Conservation (phyloP, 768 basidiomycete species). For the Lentinula sp. region DNA sequence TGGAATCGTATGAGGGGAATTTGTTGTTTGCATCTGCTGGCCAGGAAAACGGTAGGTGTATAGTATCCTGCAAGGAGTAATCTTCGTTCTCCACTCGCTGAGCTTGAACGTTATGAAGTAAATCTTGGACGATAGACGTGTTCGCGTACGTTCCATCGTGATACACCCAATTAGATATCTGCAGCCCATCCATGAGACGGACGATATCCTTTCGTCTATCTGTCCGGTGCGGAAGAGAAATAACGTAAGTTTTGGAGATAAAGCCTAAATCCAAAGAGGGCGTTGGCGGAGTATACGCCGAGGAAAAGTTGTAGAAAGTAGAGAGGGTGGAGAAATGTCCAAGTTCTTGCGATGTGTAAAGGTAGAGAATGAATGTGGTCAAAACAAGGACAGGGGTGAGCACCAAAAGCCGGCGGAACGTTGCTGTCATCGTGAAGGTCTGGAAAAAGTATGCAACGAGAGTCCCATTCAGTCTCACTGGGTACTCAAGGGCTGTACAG, state of each 20-base stretch:
- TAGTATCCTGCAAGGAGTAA: background rate
- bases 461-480: no score
- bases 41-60: constrained; percentile 5
- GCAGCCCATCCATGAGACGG: background rate
- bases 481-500: no score
- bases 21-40: background rate
- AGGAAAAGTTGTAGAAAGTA: background rate
- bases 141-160: constrained; percentile 4
- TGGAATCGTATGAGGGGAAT: background rate
- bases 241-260: constrained; percentile 2
- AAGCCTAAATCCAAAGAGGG: background rate
- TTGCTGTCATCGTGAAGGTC: background rate
- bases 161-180: constrained; percentile 1
- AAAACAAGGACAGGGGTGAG: background rate
- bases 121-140: background rate
- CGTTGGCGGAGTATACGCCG: background rate
- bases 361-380: background rate
- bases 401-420: background rate
- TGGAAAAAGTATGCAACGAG: background rate
- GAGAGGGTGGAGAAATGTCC: background rate
- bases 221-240: constrained; percentile 2
- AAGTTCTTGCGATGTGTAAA: background rate
- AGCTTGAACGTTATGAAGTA: background rate
- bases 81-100: background rate
- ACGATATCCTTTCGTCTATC: background rate